Evolutionary conservation across 2,329 filamentous ascomycete species (phyloP), one percentile per base, ranked within the genome.

Genomic region (Didymella pinodella): DNA sequence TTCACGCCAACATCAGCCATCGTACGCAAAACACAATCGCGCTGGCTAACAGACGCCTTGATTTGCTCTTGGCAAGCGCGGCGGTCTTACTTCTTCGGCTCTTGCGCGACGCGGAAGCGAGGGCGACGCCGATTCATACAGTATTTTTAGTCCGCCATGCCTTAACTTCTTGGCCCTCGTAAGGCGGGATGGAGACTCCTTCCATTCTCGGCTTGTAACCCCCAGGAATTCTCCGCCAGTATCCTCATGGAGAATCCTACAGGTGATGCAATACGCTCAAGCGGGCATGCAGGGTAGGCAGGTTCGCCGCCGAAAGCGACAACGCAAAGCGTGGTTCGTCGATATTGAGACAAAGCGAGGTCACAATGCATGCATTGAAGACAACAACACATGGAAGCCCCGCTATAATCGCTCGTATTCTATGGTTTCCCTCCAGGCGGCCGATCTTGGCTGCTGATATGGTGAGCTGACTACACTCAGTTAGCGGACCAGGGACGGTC

Each of bases 371-470:
- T 54, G 41, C 47, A 44, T 28, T 12, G 26, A 50, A 46, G 31
- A 59, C 38, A 46, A 41, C 14, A 10, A 40, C 32, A 47, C 25
- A 16, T 32, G 25, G 47, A 54, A 38, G 59, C 54, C 61, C 64
- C 64, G 59, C 60, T 57, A 18, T 53, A 45, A 34, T 47, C 28
- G n/a, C 56, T 63, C 63, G 65, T 65, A 63, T 65, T 54, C 40
- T 34, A 34, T 45, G 34, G 62, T 41, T 49, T 54, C 56, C 62
- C 57, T 63, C 52, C 50, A 57, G 50, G 54, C 57, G 43, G 53
- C 57, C 32, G n/a, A 47, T 61, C 67, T 69, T 68, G 67, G 65
- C 67, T 60, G 57, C 58, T 62, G 59, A 53, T 47, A 63, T 63
- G 54, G 62, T 41, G 45, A 58, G 58, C 55, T 63, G 61, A 55